Evolutionary conservation across 305 asterid genomes (phyloP).

Genomic region (Fraxinus angustifolia): DNA sequence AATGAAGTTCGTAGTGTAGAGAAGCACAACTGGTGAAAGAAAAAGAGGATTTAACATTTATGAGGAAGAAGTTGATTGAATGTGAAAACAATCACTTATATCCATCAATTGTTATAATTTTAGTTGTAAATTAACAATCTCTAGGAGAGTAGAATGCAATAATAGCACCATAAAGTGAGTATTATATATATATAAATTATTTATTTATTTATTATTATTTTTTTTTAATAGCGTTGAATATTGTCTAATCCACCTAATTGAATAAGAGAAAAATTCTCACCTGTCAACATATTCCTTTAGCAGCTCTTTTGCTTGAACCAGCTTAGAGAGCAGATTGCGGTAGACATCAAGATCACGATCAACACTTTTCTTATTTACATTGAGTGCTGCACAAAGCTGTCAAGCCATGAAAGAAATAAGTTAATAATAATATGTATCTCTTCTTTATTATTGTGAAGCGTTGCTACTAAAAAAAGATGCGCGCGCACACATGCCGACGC

Average conservation of each 20-base stretch:
- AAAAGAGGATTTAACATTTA: background rate
- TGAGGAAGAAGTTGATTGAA: background rate
- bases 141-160: background rate
- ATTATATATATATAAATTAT: background rate
- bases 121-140: background rate
- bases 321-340: constrained; percentile 91
- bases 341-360: constrained; percentile 97
- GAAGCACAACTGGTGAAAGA: background rate
- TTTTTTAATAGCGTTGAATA: background rate
- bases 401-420: constrained; percentile 19
- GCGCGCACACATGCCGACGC: background rate
- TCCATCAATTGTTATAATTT: background rate
- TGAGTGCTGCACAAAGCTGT: constrained; percentile 91
- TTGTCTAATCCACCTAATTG: background rate
- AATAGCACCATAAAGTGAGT: background rate
- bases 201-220: too few relatives aligned
- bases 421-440: background rate
- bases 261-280: constrained; percentile 37
- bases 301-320: constrained; percentile 99
- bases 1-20: background rate
- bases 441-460: background rate
- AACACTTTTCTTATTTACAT: constrained; percentile 81
- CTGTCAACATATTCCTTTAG: constrained; percentile 86
- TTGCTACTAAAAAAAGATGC: background rate
- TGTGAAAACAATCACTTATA: background rate